Evolutionary conservation across 2,329 filamentous ascomycete genomes (phyloP), one percentile per base, ranked within the genome.

Genomic region (Phaeomoniella chlamydospora): DNA sequence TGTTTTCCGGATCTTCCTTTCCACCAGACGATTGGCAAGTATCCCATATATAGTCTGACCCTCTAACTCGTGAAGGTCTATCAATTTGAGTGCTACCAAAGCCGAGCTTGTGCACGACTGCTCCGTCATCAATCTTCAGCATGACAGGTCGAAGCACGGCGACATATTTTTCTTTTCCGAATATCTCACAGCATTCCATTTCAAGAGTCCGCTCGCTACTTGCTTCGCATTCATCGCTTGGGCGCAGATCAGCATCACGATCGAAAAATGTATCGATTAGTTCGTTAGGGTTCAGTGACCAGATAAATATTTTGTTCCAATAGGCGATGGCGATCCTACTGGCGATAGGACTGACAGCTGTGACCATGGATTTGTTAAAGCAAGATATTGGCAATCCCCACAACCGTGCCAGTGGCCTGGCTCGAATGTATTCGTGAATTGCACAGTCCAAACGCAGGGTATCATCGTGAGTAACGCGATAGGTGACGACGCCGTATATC

Each of bases 221-320:
- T 15, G 12, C 11, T 12, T 16, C 19, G 18, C 16, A 15, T 5
- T 15, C 18, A 19, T 14, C 17, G 26, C 15, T 31, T 14, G 18
- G 17, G 13, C 5, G 17, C 3, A 30, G n/a, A 9, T 10, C 34
- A 13, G 18, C 18, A n/a, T 17, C 33, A n/a, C 42, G 43, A 18
- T 44, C 44, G 3, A 32, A 19, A 32, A 53, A 48, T 22, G 47
- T 45, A n/a, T 53, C 48, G 15, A 59, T 50, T 11, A 64, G 37
- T 29, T 46, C 52, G n/a, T 39, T 29, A 2, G 61, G 59, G 15
- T 58, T 46, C 34, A 64, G 19, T 2, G 55, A 46, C 56, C 60
- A 64, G 16, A 64, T 39, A 12, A 56, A 56, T 14, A 64, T 37
- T 1, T 48, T 49, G 34, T 62, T 57, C 59, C 59, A 64, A 31